These are phyloP conservation scores for Ascochyta koolunga DNA, from an alignment of 2,329 filamentous ascomycete species.

Conservation along the genomic window DNA sequence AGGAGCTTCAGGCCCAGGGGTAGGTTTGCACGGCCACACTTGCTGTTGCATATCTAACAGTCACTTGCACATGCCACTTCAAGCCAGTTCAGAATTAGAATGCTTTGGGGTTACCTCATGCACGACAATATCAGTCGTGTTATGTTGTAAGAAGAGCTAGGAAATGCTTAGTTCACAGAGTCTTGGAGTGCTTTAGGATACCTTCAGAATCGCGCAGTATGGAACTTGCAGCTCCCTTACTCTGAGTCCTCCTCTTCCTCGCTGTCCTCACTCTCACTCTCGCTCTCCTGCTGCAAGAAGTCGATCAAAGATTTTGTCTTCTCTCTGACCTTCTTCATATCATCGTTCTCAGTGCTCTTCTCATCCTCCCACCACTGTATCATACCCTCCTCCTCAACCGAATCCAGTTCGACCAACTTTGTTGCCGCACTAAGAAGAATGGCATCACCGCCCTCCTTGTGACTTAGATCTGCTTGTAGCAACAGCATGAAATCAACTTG, in stretches of 20 bases:
- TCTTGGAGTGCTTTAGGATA: neutral
- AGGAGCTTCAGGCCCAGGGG: neutral
- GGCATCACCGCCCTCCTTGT: constrained; percentile 66
- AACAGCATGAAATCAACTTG: constrained; percentile 86
- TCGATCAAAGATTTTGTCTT: constrained; percentile 82
- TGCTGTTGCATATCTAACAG: neutral
- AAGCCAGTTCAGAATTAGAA: no score
- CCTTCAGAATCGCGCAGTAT: neutral
- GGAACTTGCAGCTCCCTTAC: constrained; percentile 15
- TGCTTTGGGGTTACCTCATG: no score
- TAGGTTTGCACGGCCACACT: neutral
- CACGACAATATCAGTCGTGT: no score
- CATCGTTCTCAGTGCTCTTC: constrained; percentile 69
- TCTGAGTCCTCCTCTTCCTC: constrained; percentile 57
- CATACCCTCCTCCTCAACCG: constrained; percentile 88
- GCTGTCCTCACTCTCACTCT: constrained; percentile 67
- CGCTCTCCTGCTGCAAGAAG: constrained; percentile 76
- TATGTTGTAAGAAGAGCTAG: no score
- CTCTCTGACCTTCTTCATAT: constrained; percentile 72
- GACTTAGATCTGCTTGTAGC: constrained; percentile 78
- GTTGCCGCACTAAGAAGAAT: constrained; percentile 81
- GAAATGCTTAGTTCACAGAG: no score
- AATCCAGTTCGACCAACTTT: constrained; percentile 82
- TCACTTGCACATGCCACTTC: neutral
- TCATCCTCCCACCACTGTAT: constrained; percentile 86